A percentile compares a stretch with the other conserved stretches of the same genome.
These are phyloP conservation scores for Malus fusca DNA, from an alignment of 306 rosid species.

Conservation along the genomic window DNA sequence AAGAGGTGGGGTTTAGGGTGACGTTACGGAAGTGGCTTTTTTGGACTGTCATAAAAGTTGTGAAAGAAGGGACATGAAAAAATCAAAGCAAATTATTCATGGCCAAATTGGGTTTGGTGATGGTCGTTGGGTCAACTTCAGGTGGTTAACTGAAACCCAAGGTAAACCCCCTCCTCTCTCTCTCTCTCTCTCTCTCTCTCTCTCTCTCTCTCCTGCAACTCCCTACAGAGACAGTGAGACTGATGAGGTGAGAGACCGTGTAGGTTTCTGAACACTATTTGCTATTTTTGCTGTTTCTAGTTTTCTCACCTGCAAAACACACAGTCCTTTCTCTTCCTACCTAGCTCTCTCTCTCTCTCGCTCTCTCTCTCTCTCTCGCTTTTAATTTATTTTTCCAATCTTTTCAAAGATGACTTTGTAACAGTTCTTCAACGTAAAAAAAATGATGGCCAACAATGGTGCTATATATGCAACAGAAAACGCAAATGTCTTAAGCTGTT, in stretches of 20 bases:
- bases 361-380: not conserved
- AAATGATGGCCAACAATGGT: conserved; percentile 34
- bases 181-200: not conserved
- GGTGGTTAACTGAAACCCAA: conserved; percentile 39
- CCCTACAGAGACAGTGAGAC: conserved; percentile 10
- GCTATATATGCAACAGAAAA: conserved; percentile 19
- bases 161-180: conserved; percentile 1
- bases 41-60: conserved; percentile 23
- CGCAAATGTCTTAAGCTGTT: conserved; percentile 24
- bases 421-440: conserved; percentile 28
- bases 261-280: conserved; percentile 21
- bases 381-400: conserved; percentile 4
- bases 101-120: conserved; percentile 13
- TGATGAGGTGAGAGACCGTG: not conserved
- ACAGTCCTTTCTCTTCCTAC: conserved; percentile 2
- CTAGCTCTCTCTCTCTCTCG: not conserved
- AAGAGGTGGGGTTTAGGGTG: not conserved
- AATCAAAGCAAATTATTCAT: conserved; percentile 4
- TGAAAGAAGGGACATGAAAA: conserved; percentile 12
- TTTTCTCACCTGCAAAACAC: conserved; percentile 2
- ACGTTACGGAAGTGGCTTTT: not conserved
- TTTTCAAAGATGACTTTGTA: conserved; percentile 26
- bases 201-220: not conserved
- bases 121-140: conserved; percentile 46
- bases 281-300: conserved; percentile 30